Evolutionary conservation across 2,329 filamentous ascomycete genomes (phyloP), one percentile per base, ranked within the genome.

Genomic region (Thelonectria olida): DNA sequence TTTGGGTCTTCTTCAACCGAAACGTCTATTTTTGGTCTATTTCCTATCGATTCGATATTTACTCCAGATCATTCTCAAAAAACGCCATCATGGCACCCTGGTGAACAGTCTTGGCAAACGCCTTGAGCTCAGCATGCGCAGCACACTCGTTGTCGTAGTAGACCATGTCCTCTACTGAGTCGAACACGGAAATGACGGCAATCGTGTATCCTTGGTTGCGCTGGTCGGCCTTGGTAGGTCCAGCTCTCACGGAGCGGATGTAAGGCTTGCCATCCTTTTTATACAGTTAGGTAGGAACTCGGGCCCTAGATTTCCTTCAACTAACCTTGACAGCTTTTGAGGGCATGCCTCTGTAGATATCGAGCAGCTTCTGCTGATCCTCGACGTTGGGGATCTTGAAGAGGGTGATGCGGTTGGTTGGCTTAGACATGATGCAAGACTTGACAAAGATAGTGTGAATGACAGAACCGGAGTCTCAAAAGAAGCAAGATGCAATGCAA

Each of bases 251-350:
- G 3, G 80, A 78, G 36, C 83, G 65, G 48, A 90, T 88, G 69
- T 90, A 90, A 1, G 84, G 84, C 63, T 88, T 84, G 44, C 85
- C 86, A 58, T 88, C 81, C 88, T 89, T 5, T 53, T 19, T n/a
- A 41, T 8, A 8, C 0, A 2, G 0, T 39, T 10, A 12, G 3
- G 2, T 7, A 15, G n/a, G n/a, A n/a, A n/a, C n/a, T n/a, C n/a
- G n/a, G n/a, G n/a, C n/a, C n/a, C n/a, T n/a, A n/a, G n/a, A n/a
- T n/a, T n/a, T n/a, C n/a, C n/a, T n/a, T n/a, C n/a, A n/a, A n/a
- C 38, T 15, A 17, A 81, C 64, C 65, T 77, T 74, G 58, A 76
- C 12, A n/a, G 77, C 71, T 27, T 72, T 64, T 13, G 53, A 36
- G 0, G 72, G 72, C 72, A 79, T 73, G 15, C 66, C 52, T n/a